These are phyloP conservation scores for Coccomyxa sp. DNA, from an alignment of 139 green algal species.

Conservation along the genomic window DNA sequence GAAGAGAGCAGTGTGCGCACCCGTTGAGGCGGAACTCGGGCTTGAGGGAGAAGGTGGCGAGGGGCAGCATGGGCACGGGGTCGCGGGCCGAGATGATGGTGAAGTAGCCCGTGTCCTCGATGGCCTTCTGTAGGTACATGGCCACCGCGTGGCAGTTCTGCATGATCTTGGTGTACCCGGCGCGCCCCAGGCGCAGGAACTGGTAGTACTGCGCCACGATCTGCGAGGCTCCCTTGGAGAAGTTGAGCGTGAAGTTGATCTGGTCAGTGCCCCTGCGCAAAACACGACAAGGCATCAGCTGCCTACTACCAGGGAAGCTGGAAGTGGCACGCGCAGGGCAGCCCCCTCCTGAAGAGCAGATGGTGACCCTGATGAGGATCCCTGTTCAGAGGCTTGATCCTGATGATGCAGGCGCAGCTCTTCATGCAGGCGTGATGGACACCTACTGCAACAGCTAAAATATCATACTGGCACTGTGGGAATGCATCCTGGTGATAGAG, in stretches of 20 bases:
- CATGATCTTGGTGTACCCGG: conserved; percentile 61
- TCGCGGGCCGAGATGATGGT: background rate
- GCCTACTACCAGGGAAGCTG: no score
- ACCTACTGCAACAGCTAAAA: no score
- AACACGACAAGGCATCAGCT: no score
- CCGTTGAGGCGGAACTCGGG: background rate
- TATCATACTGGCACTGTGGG: no score
- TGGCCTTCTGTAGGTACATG: background rate
- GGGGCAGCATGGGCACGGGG: background rate
- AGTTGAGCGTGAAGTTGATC: conserved; percentile 70
- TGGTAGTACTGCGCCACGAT: conserved; percentile 55
- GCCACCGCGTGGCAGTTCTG: conserved; percentile 24
- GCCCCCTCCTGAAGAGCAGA: no score
- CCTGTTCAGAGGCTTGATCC: no score
- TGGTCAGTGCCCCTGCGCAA: conserved; percentile 57
- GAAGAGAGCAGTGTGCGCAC: no score
- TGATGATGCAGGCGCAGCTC: no score
- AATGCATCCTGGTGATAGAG: no score
- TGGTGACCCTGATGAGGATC: no score
- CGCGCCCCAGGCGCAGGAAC: conserved; percentile 61
- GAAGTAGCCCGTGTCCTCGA: conserved; percentile 22
- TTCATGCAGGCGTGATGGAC: no score
- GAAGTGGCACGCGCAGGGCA: no score
- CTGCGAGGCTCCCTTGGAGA: conserved; percentile 45
- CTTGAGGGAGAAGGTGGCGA: background rate